These are phyloP conservation scores for Tylopilus sp. DNA, from an alignment of 768 basidiomycete species.

Conservation along the genomic window DNA sequence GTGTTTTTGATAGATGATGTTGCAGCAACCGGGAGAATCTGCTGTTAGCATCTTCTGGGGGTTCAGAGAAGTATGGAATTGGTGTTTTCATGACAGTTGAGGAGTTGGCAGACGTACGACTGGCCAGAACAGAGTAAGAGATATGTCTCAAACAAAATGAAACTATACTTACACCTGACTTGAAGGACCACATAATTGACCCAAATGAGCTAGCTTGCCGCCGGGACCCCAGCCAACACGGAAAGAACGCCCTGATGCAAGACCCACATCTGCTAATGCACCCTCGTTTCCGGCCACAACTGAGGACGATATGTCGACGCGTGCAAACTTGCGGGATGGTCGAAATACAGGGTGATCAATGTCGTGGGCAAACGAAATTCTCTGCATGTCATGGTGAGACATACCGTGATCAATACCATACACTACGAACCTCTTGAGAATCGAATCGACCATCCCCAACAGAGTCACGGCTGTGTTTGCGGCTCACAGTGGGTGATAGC, in stretches of 20 bases:
- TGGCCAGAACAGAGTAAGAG: slow-evolving; percentile 24
- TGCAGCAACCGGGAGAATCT: slow-evolving; percentile 64
- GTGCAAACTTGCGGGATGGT: slow-evolving; percentile 78
- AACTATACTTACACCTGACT: slow-evolving; percentile 46
- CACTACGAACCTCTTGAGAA: slow-evolving; percentile 52
- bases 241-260: slow-evolving; percentile 84
- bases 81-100: slow-evolving; percentile 54
- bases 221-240: slow-evolving; percentile 88
- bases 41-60: slow-evolving; percentile 32
- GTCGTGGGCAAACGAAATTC: slow-evolving; percentile 75
- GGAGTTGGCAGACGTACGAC: slow-evolving; percentile 56
- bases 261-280: slow-evolving; percentile 72
- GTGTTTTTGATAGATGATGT: slow-evolving; percentile 72
- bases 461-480: slow-evolving; percentile 78
- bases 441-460: slow-evolving; percentile 68
- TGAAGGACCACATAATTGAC: slow-evolving; percentile 62
- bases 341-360: slow-evolving; percentile 63
- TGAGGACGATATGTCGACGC: slow-evolving; percentile 67
- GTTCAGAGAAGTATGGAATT: slow-evolving; percentile 38
- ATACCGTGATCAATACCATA: not conserved
- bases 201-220: slow-evolving; percentile 72
- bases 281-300: slow-evolving; percentile 62
- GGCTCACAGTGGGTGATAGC: slow-evolving; percentile 40
- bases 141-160: not conserved
- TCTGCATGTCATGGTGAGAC: slow-evolving; percentile 38